Conservation (phyloP, 176 grass and related monocot species). For the Cenchrus purpureus region DNA sequence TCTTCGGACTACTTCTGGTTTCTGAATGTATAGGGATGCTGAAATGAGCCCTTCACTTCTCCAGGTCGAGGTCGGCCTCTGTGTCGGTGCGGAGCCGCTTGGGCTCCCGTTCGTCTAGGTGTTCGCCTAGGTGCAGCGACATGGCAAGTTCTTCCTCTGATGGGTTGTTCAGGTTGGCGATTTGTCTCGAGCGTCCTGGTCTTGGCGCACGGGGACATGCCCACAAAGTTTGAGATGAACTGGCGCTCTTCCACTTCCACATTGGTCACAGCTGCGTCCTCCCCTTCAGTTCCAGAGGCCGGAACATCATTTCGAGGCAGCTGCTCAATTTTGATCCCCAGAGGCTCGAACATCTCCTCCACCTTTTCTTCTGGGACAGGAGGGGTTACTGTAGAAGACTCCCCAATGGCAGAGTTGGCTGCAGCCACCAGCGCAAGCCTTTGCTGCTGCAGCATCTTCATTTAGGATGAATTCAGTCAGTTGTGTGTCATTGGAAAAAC, state of each 20-base stretch:
- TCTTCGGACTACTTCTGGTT: constrained; percentile 27
- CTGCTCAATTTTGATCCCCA: constrained; percentile 79
- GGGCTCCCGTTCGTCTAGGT: constrained; percentile 76
- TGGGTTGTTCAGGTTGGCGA: constrained; percentile 66
- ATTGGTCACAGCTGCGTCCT: constrained; percentile 50
- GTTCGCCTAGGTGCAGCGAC: constrained; percentile 75
- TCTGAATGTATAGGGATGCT: neutral
- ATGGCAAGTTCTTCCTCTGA: constrained; percentile 83
- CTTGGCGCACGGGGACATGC: constrained; percentile 51
- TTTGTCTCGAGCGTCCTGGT: constrained; percentile 56
- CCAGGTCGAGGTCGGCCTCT: constrained; percentile 54
- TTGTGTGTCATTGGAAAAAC: constrained; percentile 10
- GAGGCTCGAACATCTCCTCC: constrained; percentile 70
- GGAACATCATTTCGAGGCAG: constrained; percentile 51
- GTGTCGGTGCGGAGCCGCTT: constrained; percentile 60
- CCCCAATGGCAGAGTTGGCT: constrained; percentile 58
- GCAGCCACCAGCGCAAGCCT: constrained; percentile 61
- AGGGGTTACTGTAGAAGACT: constrained; percentile 54
- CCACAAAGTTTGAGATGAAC: constrained; percentile 81
- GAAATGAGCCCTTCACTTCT: constrained; percentile 49
- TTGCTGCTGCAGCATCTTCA: constrained; percentile 91
- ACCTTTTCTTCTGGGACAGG: constrained; percentile 52
- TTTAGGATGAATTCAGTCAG: constrained; percentile 29
- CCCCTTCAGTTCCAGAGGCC: constrained; percentile 57
- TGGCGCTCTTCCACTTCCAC: constrained; percentile 95